Percentiles rank a stretch among this genome's conserved stretches.
These are phyloP conservation scores for Cercospora zeina DNA, from an alignment of 2,329 filamentous ascomycete species.

Conservation along the genomic window DNA sequence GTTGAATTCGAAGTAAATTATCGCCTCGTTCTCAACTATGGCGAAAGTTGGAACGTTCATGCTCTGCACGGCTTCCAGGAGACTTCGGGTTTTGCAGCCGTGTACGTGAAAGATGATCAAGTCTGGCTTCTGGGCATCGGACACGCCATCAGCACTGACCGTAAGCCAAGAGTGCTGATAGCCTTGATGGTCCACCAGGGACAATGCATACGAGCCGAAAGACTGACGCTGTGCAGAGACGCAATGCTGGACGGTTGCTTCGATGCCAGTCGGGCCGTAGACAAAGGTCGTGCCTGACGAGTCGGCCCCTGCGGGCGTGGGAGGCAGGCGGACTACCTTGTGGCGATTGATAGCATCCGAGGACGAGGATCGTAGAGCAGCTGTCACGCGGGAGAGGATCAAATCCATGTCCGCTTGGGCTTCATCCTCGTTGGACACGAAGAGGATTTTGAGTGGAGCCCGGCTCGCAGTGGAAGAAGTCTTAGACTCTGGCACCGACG, in stretches of 20 bases:
- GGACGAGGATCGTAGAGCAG: constrained; percentile 13
- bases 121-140: constrained; percentile 23
- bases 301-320: constrained; percentile 25
- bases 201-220: constrained; percentile 17
- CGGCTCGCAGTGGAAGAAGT: background rate
- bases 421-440: constrained; percentile 20
- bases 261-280: constrained; percentile 21
- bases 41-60: constrained; percentile 12
- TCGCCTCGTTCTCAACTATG: background rate
- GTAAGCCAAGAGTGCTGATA: constrained; percentile 24
- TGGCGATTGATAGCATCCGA: constrained; percentile 4
- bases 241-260: constrained; percentile 30
- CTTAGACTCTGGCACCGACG: background rate
- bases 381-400: constrained; percentile 25
- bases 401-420: constrained; percentile 17
- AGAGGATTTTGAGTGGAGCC: constrained; percentile 23
- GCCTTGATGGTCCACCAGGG: constrained; percentile 23
- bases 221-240: constrained; percentile 22
- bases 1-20: background rate
- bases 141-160: constrained; percentile 24
- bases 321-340: constrained; percentile 25
- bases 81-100: background rate
- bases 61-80: constrained; percentile 15
- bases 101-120: constrained; percentile 24
- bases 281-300: constrained; percentile 24